phyloP scores from a whole-genome alignment of 139 green algal genomes.

The Closterium sp. region DNA sequence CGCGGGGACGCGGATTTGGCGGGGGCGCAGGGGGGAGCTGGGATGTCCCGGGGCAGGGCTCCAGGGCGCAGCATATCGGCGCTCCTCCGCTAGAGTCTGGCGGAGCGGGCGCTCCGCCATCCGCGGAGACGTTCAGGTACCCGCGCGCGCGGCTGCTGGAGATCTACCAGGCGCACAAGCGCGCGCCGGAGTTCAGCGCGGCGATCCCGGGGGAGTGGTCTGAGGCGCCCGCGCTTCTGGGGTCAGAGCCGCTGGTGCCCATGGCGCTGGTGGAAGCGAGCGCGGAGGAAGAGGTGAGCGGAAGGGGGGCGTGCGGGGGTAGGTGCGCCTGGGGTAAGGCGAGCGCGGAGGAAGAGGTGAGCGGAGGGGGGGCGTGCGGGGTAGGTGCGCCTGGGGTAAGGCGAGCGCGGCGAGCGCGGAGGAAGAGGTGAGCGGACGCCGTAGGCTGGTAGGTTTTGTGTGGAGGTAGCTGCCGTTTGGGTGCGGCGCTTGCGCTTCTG shows the following conservation, averaged over 20 bases:
- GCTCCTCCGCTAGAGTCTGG: background rate
- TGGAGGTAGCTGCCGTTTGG: no score
- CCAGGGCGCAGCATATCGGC: background rate
- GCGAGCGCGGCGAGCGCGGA: no score
- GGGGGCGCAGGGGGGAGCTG: background rate
- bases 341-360: no score
- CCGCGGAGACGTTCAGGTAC: conserved; percentile 16
- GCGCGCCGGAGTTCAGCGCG: conserved; percentile 1
- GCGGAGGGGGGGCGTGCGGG: no score
- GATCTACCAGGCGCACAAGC: conserved; percentile 2
- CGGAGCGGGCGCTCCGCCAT: background rate
- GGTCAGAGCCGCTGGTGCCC: conserved; percentile 34
- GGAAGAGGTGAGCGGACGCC: no score
- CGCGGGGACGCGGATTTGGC: background rate
- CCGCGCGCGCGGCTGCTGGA: conserved; percentile 28
- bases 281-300: conserved; percentile 37
- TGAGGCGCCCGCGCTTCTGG: conserved; percentile 28
- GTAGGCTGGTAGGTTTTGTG: no score
- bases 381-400: no score
- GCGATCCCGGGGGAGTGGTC: conserved; percentile 34
- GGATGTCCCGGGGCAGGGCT: background rate
- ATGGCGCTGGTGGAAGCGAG: conserved; percentile 24
- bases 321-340: no score
- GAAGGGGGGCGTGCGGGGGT: no score
- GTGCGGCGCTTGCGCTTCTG: conserved; percentile 5